Conservation (phyloP, 441 rosid genomes). For the Gossypium davidsonii region DNA sequence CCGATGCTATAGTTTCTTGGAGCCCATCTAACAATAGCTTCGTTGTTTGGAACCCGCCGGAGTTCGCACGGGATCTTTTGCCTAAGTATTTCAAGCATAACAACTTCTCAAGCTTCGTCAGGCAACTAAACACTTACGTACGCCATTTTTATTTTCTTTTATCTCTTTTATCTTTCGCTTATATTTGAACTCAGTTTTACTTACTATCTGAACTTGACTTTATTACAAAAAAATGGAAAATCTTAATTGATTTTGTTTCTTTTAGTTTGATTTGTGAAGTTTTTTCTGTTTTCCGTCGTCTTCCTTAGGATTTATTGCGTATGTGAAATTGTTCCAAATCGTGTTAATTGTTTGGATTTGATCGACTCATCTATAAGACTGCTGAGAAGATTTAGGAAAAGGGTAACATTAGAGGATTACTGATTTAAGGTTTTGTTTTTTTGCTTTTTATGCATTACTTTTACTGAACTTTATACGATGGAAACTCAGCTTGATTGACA, state of each 20-base stretch:
- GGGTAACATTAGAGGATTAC: background rate
- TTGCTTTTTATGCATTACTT: background rate
- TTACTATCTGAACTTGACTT: background rate
- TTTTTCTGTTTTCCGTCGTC: background rate
- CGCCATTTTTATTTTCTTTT: background rate
- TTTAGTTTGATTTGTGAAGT: background rate
- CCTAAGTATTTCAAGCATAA: constrained; percentile 89
- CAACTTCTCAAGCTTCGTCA: constrained; percentile 88
- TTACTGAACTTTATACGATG: no score
- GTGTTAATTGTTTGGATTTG: background rate
- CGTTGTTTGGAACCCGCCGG: constrained; percentile 91
- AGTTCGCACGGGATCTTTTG: constrained; percentile 70
- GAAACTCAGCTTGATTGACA: no score
- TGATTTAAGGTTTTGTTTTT: background rate
- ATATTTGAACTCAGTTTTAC: background rate
- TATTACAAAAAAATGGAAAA: background rate
- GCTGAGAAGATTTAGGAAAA: constrained; percentile 4
- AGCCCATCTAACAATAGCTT: constrained; percentile 64
- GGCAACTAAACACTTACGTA: constrained; percentile 87
- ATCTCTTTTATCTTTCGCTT: background rate
- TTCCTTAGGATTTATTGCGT: background rate
- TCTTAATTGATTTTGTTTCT: background rate
- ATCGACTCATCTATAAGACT: background rate
- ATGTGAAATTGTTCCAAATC: background rate
- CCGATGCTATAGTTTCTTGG: constrained; percentile 79